A percentile compares a stretch with the other conserved stretches of the same genome.
Conservation (phyloP, 2,329 filamentous ascomycete species). For the Alternaria sp. region DNA sequence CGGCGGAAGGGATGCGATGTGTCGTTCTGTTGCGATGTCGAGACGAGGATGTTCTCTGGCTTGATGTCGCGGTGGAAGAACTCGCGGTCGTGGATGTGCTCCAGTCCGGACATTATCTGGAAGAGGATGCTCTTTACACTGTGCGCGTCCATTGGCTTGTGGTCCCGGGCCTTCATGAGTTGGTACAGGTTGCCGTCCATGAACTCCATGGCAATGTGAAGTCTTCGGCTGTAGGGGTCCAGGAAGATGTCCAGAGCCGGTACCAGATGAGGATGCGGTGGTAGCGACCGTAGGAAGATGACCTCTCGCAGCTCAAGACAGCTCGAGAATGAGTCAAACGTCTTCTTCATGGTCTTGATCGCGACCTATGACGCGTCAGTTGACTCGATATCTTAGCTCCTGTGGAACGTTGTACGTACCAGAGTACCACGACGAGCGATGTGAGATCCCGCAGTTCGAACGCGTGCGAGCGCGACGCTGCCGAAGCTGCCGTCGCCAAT, state of each 20-base stretch:
- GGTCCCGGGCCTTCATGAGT: slow-evolving; percentile 96
- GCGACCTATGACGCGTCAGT: slow-evolving; percentile 71
- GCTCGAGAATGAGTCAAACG: slow-evolving; percentile 87
- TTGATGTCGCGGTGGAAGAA: slow-evolving; percentile 99
- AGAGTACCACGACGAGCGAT: slow-evolving; percentile 89
- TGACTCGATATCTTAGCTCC: slow-evolving; percentile 6
- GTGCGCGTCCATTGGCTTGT: slow-evolving; percentile 86
- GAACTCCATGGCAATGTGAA: slow-evolving; percentile 99
- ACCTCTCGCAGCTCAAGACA: slow-evolving; percentile 96
- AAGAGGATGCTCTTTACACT: slow-evolving; percentile 98
- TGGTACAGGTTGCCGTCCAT: slow-evolving; percentile 99
- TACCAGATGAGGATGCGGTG: slow-evolving; percentile 89
- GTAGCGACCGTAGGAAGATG: slow-evolving; percentile 90
- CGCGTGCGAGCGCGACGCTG: slow-evolving; percentile 89
- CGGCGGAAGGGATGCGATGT: slow-evolving; percentile 84
- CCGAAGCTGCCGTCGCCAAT: slow-evolving; percentile 99
- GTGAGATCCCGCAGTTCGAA: slow-evolving; percentile 86
- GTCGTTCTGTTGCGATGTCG: slow-evolving; percentile 84
- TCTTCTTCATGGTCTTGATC: slow-evolving; percentile 99
- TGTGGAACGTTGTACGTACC: slow-evolving; percentile 64
- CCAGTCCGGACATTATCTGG: slow-evolving; percentile 93
- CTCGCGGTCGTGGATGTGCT: slow-evolving; percentile 95
- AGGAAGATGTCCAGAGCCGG: slow-evolving; percentile 98
- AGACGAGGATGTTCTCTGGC: slow-evolving; percentile 97
- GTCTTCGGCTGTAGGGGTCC: slow-evolving; percentile 92